phyloP scores from a whole-genome alignment of 306 rosid species.

The Comarum palustre region DNA sequence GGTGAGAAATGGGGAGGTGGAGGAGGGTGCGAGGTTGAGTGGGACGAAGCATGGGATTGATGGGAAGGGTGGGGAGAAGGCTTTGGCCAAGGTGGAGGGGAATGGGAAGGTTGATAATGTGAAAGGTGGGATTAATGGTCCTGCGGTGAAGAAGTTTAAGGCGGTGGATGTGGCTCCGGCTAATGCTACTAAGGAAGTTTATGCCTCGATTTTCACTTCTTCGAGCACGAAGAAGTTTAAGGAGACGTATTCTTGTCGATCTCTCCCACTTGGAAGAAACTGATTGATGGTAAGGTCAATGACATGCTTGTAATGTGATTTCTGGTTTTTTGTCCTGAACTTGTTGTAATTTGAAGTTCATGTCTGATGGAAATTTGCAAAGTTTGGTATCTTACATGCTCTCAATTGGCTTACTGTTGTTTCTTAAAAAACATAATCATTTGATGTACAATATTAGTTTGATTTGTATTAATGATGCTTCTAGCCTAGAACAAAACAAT shows the following conservation, averaged over 20 bases:
- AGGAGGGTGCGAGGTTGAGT: constrained; percentile 46
- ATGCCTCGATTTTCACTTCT: constrained; percentile 85
- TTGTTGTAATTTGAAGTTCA: constrained; percentile 3
- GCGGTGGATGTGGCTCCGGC: constrained; percentile 62
- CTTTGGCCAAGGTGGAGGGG: constrained; percentile 44
- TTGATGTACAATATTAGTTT: not conserved
- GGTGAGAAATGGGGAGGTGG: constrained; percentile 42
- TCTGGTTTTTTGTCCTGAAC: not conserved
- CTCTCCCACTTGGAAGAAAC: constrained; percentile 92
- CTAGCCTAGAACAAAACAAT: not conserved
- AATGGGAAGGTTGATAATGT: constrained; percentile 42
- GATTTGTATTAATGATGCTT: not conserved
- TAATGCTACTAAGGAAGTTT: constrained; percentile 75
- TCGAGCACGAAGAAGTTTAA: constrained; percentile 71
- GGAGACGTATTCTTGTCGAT: constrained; percentile 71
- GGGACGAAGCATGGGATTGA: constrained; percentile 76
- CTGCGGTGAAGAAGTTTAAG: constrained; percentile 61
- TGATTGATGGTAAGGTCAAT: constrained; percentile 33
- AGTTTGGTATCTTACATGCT: not conserved
- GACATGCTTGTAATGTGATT: constrained; percentile 11
- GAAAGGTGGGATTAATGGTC: constrained; percentile 41
- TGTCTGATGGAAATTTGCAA: not conserved
- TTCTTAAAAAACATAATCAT: not conserved
- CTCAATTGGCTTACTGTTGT: not conserved
- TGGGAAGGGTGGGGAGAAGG: constrained; percentile 51